Conservation (phyloP, 2,329 filamentous ascomycete species). For the Emericellopsis atlantica region DNA sequence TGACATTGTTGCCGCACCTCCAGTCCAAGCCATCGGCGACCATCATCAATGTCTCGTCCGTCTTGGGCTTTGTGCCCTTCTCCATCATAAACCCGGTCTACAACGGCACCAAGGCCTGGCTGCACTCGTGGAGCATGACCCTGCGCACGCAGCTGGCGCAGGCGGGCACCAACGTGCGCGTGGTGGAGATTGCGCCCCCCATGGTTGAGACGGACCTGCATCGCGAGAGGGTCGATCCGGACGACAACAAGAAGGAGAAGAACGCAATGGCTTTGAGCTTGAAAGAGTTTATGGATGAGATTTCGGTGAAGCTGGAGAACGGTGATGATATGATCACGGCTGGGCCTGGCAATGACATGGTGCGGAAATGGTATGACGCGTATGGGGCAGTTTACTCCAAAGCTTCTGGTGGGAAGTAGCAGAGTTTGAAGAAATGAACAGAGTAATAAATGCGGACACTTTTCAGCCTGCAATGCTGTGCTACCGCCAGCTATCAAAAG, state of each 20-base stretch:
- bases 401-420: too few species aligned
- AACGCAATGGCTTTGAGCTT: conserved; percentile 26
- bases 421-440: too few species aligned
- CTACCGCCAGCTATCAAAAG: too few species aligned
- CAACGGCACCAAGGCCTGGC: conserved; percentile 45
- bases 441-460: too few species aligned
- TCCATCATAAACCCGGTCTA: conserved; percentile 44
- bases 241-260: conserved; percentile 47
- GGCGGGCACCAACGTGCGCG: conserved; percentile 23
- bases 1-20: conserved; percentile 36
- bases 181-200: conserved; percentile 44
- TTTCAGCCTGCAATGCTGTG: too few species aligned
- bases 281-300: conserved; percentile 40
- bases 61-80: conserved; percentile 39
- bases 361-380: conserved; percentile 28
- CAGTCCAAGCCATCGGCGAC: conserved; percentile 23
- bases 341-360: conserved; percentile 23
- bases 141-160: conserved; percentile 34
- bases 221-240: conserved; percentile 38
- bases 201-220: conserved; percentile 42
- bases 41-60: conserved; percentile 41
- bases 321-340: conserved; percentile 35
- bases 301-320: conserved; percentile 27
- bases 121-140: conserved; percentile 44
- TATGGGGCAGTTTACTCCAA: conserved; percentile 14